Conservation (phyloP, 2,329 filamentous ascomycete species). For the Sclerotinia sclerotiorum region DNA sequence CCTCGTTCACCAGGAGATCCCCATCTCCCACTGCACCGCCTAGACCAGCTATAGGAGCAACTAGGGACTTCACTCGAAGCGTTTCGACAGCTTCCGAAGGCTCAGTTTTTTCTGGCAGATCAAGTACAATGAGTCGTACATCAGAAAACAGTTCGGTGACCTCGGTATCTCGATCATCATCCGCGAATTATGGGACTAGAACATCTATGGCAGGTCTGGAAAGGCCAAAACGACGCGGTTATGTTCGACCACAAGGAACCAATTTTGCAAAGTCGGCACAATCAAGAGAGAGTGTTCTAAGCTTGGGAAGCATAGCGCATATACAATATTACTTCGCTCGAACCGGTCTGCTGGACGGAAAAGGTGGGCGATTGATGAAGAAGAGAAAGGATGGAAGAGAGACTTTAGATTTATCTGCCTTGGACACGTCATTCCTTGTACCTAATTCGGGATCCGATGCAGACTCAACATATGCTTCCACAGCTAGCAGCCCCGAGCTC, state of each 20-base stretch:
- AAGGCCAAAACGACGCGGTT: slow-evolving; percentile 43
- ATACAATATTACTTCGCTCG: slow-evolving; percentile 97
- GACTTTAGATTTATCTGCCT: slow-evolving; percentile 57
- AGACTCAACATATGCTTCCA: slow-evolving; percentile 61
- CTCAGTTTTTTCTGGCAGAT: slow-evolving; percentile 51
- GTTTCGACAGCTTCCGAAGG: slow-evolving; percentile 55
- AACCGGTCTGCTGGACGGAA: slow-evolving; percentile 89
- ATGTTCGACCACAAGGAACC: slow-evolving; percentile 42
- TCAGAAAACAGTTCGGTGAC: slow-evolving; percentile 54
- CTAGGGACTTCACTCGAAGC: slow-evolving; percentile 60
- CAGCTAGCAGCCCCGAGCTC: slow-evolving; percentile 59
- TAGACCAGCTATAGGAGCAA: slow-evolving; percentile 60
- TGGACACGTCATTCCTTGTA: slow-evolving; percentile 48
- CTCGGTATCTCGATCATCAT: slow-evolving; percentile 60
- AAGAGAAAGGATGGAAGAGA: slow-evolving; percentile 55
- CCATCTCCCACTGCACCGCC: slow-evolving; percentile 65
- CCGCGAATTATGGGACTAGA: slow-evolving; percentile 52
- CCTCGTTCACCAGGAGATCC: slow-evolving; percentile 45
- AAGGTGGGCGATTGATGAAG: slow-evolving; percentile 80
- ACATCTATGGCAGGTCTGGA: slow-evolving; percentile 47
- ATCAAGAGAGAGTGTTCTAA: slow-evolving; percentile 92
- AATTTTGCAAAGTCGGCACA: slow-evolving; percentile 86
- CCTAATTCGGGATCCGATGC: slow-evolving; percentile 50
- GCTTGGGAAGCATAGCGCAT: slow-evolving; percentile 92
- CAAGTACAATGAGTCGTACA: slow-evolving; percentile 48